Percentiles rank a stretch among this genome's conserved stretches.
These are phyloP conservation scores for Xylaria cubensis DNA, from an alignment of 495 filamentous ascomycete species.

Conservation along the genomic window DNA sequence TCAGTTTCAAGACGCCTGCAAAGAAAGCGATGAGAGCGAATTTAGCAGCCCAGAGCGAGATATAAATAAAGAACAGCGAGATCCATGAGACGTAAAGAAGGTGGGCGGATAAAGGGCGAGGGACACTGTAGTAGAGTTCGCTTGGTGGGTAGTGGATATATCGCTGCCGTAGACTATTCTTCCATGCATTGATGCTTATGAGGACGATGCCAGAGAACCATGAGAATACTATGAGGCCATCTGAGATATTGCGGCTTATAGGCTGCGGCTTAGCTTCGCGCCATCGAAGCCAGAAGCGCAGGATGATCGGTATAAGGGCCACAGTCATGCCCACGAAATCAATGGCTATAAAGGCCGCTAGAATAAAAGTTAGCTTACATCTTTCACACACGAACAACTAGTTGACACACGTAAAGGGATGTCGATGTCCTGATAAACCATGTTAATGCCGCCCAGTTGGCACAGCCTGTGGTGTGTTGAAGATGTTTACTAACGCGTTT, in stretches of 20 bases:
- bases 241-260: conserved; percentile 36
- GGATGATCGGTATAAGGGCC: conserved; percentile 40
- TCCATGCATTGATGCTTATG: conserved; percentile 47
- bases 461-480: not conserved
- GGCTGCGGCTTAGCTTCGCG: conserved; percentile 22
- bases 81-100: conserved; percentile 45
- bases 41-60: conserved; percentile 42
- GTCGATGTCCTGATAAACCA: conserved; percentile 31
- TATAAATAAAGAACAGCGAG: conserved; percentile 47
- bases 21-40: conserved; percentile 46
- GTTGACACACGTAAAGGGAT: conserved; percentile 29
- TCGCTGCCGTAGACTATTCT: conserved; percentile 38
- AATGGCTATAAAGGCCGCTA: conserved; percentile 45
- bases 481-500: not conserved
- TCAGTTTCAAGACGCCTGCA: conserved; percentile 37
- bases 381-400: not conserved
- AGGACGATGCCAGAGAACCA: conserved; percentile 43
- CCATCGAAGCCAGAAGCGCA: conserved; percentile 41
- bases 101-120: conserved; percentile 24
- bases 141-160: conserved; percentile 32
- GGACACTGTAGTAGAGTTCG: conserved; percentile 33
- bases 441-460: not conserved
- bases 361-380: conserved; percentile 11
- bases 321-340: conserved; percentile 45
- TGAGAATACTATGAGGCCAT: conserved; percentile 41